Base-by-base conservation (phyloP, 495 filamentous ascomycete species). In the Xylaria palmicola region DNA sequence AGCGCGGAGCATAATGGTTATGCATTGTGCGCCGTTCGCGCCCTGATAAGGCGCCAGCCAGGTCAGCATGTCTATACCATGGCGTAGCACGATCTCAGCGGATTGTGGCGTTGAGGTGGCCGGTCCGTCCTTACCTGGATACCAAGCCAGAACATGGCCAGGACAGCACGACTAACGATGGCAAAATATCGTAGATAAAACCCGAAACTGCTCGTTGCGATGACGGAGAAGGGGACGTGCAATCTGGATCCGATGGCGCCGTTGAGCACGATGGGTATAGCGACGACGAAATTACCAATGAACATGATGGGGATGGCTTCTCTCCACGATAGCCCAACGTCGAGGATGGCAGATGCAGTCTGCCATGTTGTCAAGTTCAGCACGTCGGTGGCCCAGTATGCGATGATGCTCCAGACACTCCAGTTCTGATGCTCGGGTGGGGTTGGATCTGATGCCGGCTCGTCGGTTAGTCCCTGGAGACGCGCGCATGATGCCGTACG, bases 111-210 rank as follows among this genome's bases (percentile, higher is more conserved):
- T 15, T 37, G 30, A 7, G 27, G 27, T 1, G 45, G 1, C 3
- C 8, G 13, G 17, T 26, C 3, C 29, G 17, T 19, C 29, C 27
- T 62, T 57, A 71, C 68, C 68, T 71, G 68, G 51, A 91, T 88
- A 13, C 85, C 85, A 26, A 89, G 85, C 88, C 88, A 90, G 73
- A 90, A 89, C 65, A 89, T 74, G 7, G 86, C 87, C 5, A 90
- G 77, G 56, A 90, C 83, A 0, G 82, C 77, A n/a, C 88, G 81
- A 0, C 85, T 88, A 9, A 89, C 73, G 50, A 90, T 88, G 24
- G 82, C 79, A 63, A 90, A 81, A 65, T 89, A 89, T 4, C 82
- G 81, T 49, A 86, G 80, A 75, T 85, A 90, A 72, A 87, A 90
- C 1, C 88, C 88, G 75, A 86, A 91, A 60, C 78, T 78, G 9